These are phyloP conservation scores for Dactylonectria estremocensis DNA, from an alignment of 2,329 filamentous ascomycete species.

Conservation along the genomic window DNA sequence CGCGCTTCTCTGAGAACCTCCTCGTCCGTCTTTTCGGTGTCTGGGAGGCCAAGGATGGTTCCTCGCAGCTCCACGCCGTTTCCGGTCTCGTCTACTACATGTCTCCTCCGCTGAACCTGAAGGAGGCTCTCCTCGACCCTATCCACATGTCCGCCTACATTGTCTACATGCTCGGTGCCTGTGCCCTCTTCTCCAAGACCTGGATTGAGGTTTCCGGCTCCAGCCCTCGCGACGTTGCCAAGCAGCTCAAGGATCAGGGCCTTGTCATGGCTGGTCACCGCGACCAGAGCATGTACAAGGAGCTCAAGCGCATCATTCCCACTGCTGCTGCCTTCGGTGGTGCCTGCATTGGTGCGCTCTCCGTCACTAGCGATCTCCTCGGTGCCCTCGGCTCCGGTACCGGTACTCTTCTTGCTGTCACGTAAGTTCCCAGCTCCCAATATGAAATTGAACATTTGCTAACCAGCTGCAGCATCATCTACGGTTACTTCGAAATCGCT, in stretches of 20 bases:
- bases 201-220: conserved; percentile 99
- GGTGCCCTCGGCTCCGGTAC: conserved; percentile 97
- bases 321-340: conserved; percentile 98
- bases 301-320: conserved; percentile 98
- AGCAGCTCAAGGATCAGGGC: conserved; percentile 99
- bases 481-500: conserved; percentile 99
- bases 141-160: conserved; percentile 98
- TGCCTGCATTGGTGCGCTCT: conserved; percentile 98
- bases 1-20: conserved; percentile 98
- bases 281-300: conserved; percentile 99
- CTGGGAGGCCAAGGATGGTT: conserved; percentile 98
- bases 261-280: conserved; percentile 99
- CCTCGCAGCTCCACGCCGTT: conserved; percentile 92
- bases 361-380: conserved; percentile 94
- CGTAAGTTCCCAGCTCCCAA: conserved; percentile 75
- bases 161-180: conserved; percentile 97
- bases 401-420: conserved; percentile 97
- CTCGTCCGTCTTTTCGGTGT: conserved; percentile 97
- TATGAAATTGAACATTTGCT: conserved; percentile 38
- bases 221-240: conserved; percentile 96
- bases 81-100: conserved; percentile 99
- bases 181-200: conserved; percentile 99
- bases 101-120: conserved; percentile 98
- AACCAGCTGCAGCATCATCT: conserved; percentile 85
- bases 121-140: conserved; percentile 95